Percentiles rank a stretch among this genome's conserved stretches.
These are phyloP conservation scores for Podosphaera leucotricha DNA, from an alignment of 2,329 filamentous ascomycete genomes.

Conservation along the genomic window DNA sequence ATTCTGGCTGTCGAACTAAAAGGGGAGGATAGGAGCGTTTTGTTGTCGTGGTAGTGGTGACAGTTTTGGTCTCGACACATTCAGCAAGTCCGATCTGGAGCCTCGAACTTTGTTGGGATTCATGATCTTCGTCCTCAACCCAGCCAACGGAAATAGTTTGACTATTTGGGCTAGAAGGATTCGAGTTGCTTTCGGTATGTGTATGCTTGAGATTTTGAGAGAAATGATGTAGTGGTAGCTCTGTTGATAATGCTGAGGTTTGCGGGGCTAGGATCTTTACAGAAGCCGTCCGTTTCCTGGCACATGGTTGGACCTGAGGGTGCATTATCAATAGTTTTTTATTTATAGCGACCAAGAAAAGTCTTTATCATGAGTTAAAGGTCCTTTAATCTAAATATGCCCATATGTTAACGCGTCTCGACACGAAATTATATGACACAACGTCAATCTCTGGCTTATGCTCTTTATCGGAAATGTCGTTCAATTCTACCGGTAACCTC, in stretches of 20 bases:
- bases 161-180: constrained; percentile 7
- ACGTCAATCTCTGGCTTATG: neutral
- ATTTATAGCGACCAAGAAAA: neutral
- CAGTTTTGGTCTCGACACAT: constrained; percentile 43
- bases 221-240: constrained; percentile 11
- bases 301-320: constrained; percentile 8
- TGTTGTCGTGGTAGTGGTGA: constrained; percentile 83
- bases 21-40: constrained; percentile 58
- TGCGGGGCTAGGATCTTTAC: constrained; percentile 1
- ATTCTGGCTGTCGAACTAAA: constrained; percentile 39
- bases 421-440: neutral
- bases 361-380: neutral
- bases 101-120: constrained; percentile 9
- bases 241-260: constrained; percentile 3
- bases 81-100: constrained; percentile 32
- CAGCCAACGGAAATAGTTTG: constrained; percentile 12
- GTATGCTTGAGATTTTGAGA: constrained; percentile 8
- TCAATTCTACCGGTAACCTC: neutral
- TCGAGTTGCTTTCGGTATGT: constrained; percentile 6
- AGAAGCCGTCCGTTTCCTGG: constrained; percentile 5
- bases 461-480: neutral
- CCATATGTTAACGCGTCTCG: neutral
- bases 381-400: neutral
- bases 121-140: constrained; percentile 11
- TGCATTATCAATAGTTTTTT: constrained; percentile 8